These are phyloP conservation scores for Coccomyxa sp. DNA, from an alignment of 139 green algal genomes.

Conservation along the genomic window DNA sequence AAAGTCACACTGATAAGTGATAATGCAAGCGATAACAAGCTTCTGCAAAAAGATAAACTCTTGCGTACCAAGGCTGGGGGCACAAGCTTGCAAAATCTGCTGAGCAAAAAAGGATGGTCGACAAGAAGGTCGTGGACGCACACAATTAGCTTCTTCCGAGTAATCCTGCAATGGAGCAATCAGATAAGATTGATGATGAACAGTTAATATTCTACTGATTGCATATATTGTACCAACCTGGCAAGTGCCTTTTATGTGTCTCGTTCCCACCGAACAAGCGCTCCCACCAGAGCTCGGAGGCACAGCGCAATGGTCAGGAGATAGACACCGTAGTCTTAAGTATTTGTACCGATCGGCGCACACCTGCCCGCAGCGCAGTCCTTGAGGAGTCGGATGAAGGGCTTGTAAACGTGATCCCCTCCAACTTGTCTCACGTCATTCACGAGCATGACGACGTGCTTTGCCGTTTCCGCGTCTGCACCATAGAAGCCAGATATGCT, in stretches of 20 bases:
- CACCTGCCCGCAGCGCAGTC: background rate
- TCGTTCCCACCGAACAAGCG: background rate
- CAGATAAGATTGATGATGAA: too few species aligned
- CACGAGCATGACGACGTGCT: background rate
- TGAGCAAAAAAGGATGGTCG: background rate
- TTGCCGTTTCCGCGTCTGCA: background rate
- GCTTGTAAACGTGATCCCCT: background rate
- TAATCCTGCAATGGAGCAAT: background rate
- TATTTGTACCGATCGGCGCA: background rate
- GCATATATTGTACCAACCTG: background rate
- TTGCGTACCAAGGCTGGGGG: too few species aligned
- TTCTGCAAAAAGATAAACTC: too few species aligned
- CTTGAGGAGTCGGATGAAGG: background rate
- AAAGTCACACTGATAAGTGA: too few species aligned
- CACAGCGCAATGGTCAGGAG: background rate
- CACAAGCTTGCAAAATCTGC: background rate
- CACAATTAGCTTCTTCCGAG: background rate
- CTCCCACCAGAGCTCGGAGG: too few species aligned
- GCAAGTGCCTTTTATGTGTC: background rate
- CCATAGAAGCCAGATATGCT: background rate
- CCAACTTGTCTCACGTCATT: background rate
- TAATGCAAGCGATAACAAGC: too few species aligned
- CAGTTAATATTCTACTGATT: too few species aligned
- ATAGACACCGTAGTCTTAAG: too few species aligned
- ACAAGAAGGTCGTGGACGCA: background rate